Conservation (phyloP, 2,329 filamentous ascomycete genomes). For the Akanthomyces uredinophilus region DNA sequence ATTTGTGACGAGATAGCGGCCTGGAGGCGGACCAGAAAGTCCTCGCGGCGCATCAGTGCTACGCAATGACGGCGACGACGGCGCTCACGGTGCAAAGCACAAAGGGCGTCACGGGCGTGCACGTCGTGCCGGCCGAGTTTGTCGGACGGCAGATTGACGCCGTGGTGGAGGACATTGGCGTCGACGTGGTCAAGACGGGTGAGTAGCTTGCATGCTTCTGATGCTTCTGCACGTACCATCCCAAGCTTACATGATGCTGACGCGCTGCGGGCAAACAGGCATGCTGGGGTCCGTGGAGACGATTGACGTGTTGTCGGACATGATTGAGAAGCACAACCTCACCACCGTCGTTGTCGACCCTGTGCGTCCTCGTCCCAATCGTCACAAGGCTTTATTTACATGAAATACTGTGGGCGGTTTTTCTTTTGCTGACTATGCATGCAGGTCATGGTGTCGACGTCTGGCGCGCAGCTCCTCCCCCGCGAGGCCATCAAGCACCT, state of each 20-base stretch:
- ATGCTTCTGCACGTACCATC: not conserved
- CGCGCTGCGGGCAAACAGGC: constrained; percentile 21
- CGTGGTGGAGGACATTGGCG: constrained; percentile 75
- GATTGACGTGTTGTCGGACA: constrained; percentile 30
- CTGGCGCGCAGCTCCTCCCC: constrained; percentile 65
- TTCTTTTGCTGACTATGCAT: not conserved
- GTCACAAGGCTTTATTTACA: too few relatives aligned
- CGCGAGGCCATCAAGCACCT: constrained; percentile 58
- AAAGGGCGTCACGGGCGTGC: constrained; percentile 73
- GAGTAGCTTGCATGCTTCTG: constrained; percentile 21
- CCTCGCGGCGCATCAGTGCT: constrained; percentile 84
- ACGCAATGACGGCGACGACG: constrained; percentile 93
- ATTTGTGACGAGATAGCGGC: constrained; percentile 50
- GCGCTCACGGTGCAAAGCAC: constrained; percentile 97
- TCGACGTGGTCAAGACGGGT: constrained; percentile 92
- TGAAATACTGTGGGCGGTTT: too few relatives aligned
- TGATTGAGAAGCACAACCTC: constrained; percentile 28
- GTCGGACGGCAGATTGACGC: constrained; percentile 81
- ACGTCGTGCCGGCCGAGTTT: constrained; percentile 72
- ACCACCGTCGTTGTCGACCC: constrained; percentile 33
- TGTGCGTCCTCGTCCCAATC: constrained; percentile 21
- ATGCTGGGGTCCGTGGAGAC: constrained; percentile 36
- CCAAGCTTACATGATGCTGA: not conserved
- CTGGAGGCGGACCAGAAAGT: constrained; percentile 96
- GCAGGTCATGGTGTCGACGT: constrained; percentile 88